A percentile compares a stretch with the other conserved stretches of the same genome.
phyloP scores from a whole-genome alignment of 2,329 filamentous ascomycete species.

The Exophiala oligosperma region DNA sequence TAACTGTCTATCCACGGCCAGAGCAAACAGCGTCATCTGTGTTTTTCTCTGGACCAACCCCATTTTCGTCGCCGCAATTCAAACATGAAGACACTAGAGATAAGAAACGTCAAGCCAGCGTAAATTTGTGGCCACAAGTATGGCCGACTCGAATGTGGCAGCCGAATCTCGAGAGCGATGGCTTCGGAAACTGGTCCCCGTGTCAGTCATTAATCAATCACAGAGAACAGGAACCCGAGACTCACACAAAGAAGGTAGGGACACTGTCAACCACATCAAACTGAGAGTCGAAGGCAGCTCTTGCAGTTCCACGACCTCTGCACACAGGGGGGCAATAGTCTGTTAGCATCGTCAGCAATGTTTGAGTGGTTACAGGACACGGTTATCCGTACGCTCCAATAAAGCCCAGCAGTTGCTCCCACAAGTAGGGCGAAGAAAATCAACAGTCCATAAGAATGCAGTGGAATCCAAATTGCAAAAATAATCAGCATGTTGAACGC shows the following conservation, averaged over 20 bases:
- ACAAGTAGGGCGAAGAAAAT: conserved; percentile 46
- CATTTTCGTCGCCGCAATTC: conserved; percentile 28
- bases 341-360: conserved; percentile 14
- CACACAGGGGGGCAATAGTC: conserved; percentile 33
- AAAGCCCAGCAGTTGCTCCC: conserved; percentile 49
- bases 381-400: conserved; percentile 40
- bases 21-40: conserved; percentile 10
- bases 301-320: conserved; percentile 32
- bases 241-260: conserved; percentile 48
- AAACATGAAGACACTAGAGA: conserved; percentile 29
- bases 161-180: conserved; percentile 54
- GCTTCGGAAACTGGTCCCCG: conserved; percentile 47
- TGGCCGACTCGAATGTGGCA: conserved; percentile 39
- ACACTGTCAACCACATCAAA: conserved; percentile 31
- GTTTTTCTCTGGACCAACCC: conserved; percentile 24
- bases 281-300: conserved; percentile 31
- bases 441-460: conserved; percentile 42
- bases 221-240: not conserved
- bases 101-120: conserved; percentile 38
- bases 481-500: conserved; percentile 40
- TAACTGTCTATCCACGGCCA: no score
- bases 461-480: conserved; percentile 50
- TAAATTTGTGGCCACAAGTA: conserved; percentile 57
- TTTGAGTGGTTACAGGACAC: not conserved
- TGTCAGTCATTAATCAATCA: not conserved